Percentiles rank a stretch among this genome's conserved stretches.
phyloP scores from a whole-genome alignment of 768 basidiomycete species.

The Mycena floridula region DNA sequence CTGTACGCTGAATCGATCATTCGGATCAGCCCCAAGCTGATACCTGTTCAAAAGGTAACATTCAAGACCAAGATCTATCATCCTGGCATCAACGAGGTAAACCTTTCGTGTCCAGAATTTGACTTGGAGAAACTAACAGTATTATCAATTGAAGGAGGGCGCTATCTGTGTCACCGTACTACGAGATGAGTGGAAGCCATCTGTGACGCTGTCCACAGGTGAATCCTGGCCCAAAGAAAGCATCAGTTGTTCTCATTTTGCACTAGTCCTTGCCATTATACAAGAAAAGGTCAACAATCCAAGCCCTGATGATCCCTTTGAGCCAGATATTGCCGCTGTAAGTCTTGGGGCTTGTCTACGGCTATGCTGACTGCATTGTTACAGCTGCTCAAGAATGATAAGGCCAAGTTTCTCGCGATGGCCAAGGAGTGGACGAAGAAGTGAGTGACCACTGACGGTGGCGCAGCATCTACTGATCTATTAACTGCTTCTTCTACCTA shows the following conservation, averaged over 20 bases:
- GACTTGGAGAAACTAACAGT: too few relatives aligned
- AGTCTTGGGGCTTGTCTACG: constrained; percentile 14
- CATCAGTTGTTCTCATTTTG: constrained; percentile 1
- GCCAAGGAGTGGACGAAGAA: constrained; percentile 87
- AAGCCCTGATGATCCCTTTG: constrained; percentile 83
- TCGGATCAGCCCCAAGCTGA: neutral
- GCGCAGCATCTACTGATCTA: too few relatives aligned
- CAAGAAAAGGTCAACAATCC: constrained; percentile 88
- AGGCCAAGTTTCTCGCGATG: constrained; percentile 61
- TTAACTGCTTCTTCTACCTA: too few relatives aligned
- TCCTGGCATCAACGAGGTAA: constrained; percentile 86
- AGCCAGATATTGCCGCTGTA: constrained; percentile 82
- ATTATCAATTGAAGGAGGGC: too few relatives aligned
- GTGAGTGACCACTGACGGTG: too few relatives aligned
- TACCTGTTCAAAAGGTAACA: constrained; percentile 63
- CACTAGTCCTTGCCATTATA: constrained; percentile 65
- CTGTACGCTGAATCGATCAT: constrained; percentile 32
- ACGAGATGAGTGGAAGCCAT: constrained; percentile 90
- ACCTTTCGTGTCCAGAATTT: too few relatives aligned
- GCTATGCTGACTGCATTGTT: constrained; percentile 1
- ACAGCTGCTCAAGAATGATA: constrained; percentile 74
- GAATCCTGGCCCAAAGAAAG: neutral
- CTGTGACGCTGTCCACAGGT: constrained; percentile 69
- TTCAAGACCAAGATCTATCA: constrained; percentile 88
- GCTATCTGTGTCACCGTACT: constrained; percentile 80